Base-by-base conservation (phyloP, 2,329 filamentous ascomycete genomes). In the Colletotrichum sp. region DNA sequence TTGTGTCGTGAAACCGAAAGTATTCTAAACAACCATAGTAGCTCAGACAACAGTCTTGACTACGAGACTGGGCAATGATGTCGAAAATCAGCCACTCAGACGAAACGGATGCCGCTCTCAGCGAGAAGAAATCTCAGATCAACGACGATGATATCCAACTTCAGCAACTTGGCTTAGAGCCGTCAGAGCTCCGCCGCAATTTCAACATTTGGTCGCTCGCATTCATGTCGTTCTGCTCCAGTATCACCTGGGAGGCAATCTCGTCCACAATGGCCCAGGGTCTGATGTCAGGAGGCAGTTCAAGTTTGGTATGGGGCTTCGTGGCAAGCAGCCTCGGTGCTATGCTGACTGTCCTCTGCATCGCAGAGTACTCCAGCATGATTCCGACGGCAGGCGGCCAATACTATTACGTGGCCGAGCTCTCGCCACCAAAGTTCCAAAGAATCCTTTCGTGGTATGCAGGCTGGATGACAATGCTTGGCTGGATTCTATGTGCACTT, bases 381-480 rank as follows among this genome's bases (percentile, higher is more conserved):
- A 85, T 89, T 75, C 78, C 90, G 79, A 79, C 91, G 78, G 72
- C 89, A 0, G 91, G 90, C 61, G 91, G 91, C 10, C 90, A 93
- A 81, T 92, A 92, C 77, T 90, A 92, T 79, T 92, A 90, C 90
- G 89, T 92, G 0, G 89, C 87, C 1, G 87, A 90, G 78, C 86
- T 92, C 71, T 88, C 87, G 4, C 87, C 89, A 1, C 82, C 81
- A 2, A 83, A 82, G 21, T 85, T 85, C 34, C 87, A 91, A 77
- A 90, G 88, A 72, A 87, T 89, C 66, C 82, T 92, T 8, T 91
- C 89, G 77, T 92, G 92, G 79, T 82, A 88, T 7, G 80, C 79
- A 76, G 85, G 87, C 68, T 90, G 88, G 89, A 80, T 89, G 43
- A 87, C 86, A 1, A 84, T 89, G n/a, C 83, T 86, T n/a, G 87